Base-by-base conservation (phyloP, 1,284 basidiomycete species). In the Trichosporon ovoides region DNA sequence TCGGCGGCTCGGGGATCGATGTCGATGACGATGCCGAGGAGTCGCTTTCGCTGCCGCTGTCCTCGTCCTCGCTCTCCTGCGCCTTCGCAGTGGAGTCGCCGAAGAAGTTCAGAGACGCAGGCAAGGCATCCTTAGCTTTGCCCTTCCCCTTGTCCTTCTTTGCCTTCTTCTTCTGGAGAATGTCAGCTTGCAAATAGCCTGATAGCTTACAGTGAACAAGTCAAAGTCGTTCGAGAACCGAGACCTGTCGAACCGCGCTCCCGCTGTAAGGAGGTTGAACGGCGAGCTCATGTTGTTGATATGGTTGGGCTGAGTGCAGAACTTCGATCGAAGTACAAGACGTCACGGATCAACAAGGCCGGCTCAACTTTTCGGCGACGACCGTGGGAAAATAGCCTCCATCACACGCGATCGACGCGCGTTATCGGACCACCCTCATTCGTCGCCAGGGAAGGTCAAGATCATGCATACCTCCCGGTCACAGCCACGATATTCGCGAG, bases 61-160 rank as follows among this genome's bases (percentile, higher is more conserved):
- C 43, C 3, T 66, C 66, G 3, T 62, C 59, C n/a, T 67, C 65
- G 12, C 46, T 36, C 11, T 59, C 63, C 18, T 71, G 64, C 74
- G 38, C 48, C 52, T 62, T 50, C 1, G n/a, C n/a, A n/a, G 68
- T 51, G 0, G 86, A 85, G 66, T 90, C 90, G 65, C 88, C 90
- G 79, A 94, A 95, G 75, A 93, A 93, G 74, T 96, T 89, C 4
- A 95, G 81, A 63, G 88, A 88, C 2, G 81, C 68, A 0, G 92
- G 92, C 18, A 94, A 82, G 9, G 37, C 13, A 40, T 38, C 38
- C n/a, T 53, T 36, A 13, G 51, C 56, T 38, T 59, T 56, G n/a
- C 52, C 57, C 53, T 67, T 68, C 40, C 65, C 64, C 55, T 71
- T 71, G 9, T 65, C 64, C 52, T 68, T 65, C 77, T 81, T 34